phyloP scores from a whole-genome alignment of 106 monocot species.

The Alisma plantagoaquatica region DNA sequence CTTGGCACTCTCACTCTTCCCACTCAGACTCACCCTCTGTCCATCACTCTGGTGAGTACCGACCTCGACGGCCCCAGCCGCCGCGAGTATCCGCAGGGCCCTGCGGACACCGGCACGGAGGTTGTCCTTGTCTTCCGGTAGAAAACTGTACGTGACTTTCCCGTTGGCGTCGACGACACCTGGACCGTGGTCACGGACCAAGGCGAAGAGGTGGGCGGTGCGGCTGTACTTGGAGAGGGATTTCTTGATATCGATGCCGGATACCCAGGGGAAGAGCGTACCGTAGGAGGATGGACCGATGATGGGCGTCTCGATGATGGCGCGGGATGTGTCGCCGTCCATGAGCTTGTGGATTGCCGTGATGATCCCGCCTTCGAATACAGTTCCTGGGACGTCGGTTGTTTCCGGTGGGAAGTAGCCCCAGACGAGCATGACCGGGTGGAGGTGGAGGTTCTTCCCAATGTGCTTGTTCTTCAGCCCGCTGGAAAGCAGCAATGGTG shows the following conservation, averaged over 20 bases:
- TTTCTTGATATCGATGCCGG: slow-evolving; percentile 40
- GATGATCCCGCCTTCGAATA: slow-evolving; percentile 70
- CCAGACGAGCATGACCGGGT: slow-evolving; percentile 60
- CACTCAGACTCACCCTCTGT: slow-evolving; percentile 30
- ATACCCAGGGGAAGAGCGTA: slow-evolving; percentile 47
- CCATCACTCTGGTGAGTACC: slow-evolving; percentile 58
- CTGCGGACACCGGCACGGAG: slow-evolving; percentile 29
- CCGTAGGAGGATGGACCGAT: slow-evolving; percentile 33
- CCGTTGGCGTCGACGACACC: slow-evolving; percentile 32
- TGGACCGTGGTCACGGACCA: slow-evolving; percentile 50
- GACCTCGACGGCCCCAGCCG: slow-evolving; percentile 71
- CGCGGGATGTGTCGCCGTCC: slow-evolving; percentile 3
- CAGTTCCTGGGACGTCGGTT: too few relatives aligned
- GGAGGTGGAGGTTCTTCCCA: slow-evolving; percentile 74
- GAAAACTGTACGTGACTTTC: slow-evolving; percentile 25
- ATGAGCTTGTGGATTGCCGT: slow-evolving; percentile 41
- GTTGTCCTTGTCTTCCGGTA: slow-evolving; percentile 36
- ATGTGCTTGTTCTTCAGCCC: slow-evolving; percentile 69
- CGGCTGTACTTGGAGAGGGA: slow-evolving; percentile 46
- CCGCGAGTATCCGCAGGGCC: slow-evolving; percentile 42
- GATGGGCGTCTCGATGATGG: slow-evolving; percentile 54
- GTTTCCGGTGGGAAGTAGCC: slow-evolving; percentile 97
- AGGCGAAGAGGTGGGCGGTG: slow-evolving; percentile 48
- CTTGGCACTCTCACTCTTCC: slow-evolving; percentile 4
- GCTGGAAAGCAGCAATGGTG: slow-evolving; percentile 43